Percentiles rank a stretch among this genome's conserved stretches.
phyloP scores from a whole-genome alignment of 1,139 yeast genomes.

The Diutina sp. region DNA sequence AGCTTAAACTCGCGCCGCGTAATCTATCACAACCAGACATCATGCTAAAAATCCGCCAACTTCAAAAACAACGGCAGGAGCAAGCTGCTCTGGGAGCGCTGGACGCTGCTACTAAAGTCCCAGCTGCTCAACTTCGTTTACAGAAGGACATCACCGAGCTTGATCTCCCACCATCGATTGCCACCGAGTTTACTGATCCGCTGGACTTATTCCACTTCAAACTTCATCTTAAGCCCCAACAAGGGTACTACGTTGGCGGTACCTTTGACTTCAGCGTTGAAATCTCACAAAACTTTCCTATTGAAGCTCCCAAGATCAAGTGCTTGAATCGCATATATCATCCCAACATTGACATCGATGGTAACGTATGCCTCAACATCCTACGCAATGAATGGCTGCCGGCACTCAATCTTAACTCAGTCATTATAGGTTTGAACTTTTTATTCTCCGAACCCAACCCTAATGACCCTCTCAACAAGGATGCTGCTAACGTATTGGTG shows the following conservation, averaged over 20 bases:
- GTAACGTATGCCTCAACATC: slow-evolving; percentile 85
- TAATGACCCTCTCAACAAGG: slow-evolving; percentile 83
- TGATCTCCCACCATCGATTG: slow-evolving; percentile 53
- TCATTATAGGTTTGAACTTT: slow-evolving; percentile 76
- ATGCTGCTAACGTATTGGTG: slow-evolving; percentile 68
- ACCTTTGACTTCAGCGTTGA: slow-evolving; percentile 51
- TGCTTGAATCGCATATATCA: slow-evolving; percentile 71
- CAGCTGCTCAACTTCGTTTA: slow-evolving; percentile 42
- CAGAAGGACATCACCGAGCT: slow-evolving; percentile 59
- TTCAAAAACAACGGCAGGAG: slow-evolving; percentile 46
- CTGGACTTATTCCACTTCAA: slow-evolving; percentile 48
- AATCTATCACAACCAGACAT: background rate
- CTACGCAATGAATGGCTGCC: slow-evolving; percentile 96
- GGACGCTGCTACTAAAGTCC: slow-evolving; percentile 12
- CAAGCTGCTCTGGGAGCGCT: slow-evolving; percentile 12
- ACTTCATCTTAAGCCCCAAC: slow-evolving; percentile 56
- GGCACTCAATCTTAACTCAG: slow-evolving; percentile 68
- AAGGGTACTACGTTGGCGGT: slow-evolving; percentile 70
- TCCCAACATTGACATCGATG: slow-evolving; percentile 84
- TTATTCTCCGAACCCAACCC: slow-evolving; percentile 86
- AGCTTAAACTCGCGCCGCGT: background rate
- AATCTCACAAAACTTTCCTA: slow-evolving; percentile 69
- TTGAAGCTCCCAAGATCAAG: slow-evolving; percentile 81
- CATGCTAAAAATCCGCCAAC: slow-evolving; percentile 42
- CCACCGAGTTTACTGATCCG: slow-evolving; percentile 42